Percentiles rank a stretch among this genome's conserved stretches.
Conservation (phyloP, 139 green algal genomes). For the Chlamydomonas urium region DNA sequence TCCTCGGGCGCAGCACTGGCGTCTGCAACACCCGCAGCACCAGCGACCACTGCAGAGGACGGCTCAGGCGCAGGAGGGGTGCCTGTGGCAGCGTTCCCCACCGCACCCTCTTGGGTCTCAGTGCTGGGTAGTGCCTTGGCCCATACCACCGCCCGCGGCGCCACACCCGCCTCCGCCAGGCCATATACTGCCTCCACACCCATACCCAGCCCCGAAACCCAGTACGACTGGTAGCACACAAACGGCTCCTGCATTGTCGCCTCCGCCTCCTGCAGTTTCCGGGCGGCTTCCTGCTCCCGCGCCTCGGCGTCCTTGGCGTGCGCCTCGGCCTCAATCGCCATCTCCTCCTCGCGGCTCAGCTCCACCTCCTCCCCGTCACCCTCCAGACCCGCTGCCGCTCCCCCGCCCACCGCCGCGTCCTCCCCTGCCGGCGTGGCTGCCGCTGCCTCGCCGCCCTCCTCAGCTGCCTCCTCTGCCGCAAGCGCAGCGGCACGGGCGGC, state of each 20-base stretch:
- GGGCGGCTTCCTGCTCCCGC: background rate
- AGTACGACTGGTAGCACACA: slow-evolving; percentile 42
- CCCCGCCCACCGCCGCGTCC: background rate
- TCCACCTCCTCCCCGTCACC: slow-evolving; percentile 18
- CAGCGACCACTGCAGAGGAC: no score
- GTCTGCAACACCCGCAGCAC: no score
- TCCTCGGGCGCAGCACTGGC: no score
- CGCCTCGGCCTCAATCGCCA: background rate
- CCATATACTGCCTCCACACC: slow-evolving; percentile 16
- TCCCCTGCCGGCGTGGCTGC: background rate
- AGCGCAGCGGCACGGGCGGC: background rate
- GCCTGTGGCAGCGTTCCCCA: no score
- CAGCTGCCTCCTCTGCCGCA: slow-evolving; percentile 4
- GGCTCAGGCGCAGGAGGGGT: no score
- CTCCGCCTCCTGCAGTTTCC: background rate
- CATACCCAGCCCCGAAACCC: slow-evolving; percentile 26
- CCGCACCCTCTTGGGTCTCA: no score
- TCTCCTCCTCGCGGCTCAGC: slow-evolving; percentile 24
- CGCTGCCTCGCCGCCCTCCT: background rate
- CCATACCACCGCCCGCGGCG: slow-evolving; percentile 25
- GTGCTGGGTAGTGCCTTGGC: no score
- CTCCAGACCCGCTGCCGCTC: background rate
- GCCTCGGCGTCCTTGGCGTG: background rate
- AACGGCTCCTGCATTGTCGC: slow-evolving; percentile 15
- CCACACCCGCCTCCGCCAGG: slow-evolving; percentile 25